Evolutionary conservation across 345 rosid genomes (phyloP).

Genomic region (Acer saccharum): DNA sequence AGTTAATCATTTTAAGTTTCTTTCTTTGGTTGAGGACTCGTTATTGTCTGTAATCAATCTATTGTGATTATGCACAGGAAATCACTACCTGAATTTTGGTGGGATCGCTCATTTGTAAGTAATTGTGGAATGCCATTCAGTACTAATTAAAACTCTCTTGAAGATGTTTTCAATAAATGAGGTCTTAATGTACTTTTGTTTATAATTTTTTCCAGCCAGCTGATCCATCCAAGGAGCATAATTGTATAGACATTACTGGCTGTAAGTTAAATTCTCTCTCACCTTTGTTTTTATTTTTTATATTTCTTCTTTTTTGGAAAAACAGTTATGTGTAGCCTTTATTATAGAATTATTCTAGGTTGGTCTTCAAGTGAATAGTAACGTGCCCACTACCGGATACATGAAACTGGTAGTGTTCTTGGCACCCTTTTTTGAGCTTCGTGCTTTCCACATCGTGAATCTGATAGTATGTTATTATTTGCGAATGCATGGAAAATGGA

Average conservation of each 20-base stretch:
- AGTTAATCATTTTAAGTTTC: neutral
- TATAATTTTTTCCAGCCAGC: conserved; percentile 57
- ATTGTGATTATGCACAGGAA: conserved; percentile 58
- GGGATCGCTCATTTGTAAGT: conserved; percentile 80
- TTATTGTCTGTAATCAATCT: conserved; percentile 2
- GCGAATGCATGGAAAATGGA: neutral
- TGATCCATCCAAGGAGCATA: conserved; percentile 83
- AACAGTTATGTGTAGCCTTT: neutral
- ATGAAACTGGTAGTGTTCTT: neutral
- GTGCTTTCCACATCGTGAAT: neutral
- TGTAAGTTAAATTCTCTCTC: conserved; percentile 50
- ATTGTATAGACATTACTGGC: conserved; percentile 89
- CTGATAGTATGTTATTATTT: neutral
- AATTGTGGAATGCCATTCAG: neutral
- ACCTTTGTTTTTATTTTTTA: neutral
- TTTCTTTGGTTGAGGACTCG: conserved; percentile 12
- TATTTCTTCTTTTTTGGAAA: neutral
- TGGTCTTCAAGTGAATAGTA: neutral
- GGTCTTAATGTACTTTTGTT: conserved; percentile 3
- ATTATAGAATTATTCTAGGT: neutral
- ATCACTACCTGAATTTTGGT: conserved; percentile 94
- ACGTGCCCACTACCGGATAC: neutral
- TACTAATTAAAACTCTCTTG: neutral
- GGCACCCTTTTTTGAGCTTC: neutral
- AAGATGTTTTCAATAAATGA: conserved; percentile 7